A percentile compares a stretch with the other conserved stretches of the same genome.
Evolutionary conservation across 495 filamentous ascomycete genomes (phyloP).

Genomic region (Articulospora tetracladia): DNA sequence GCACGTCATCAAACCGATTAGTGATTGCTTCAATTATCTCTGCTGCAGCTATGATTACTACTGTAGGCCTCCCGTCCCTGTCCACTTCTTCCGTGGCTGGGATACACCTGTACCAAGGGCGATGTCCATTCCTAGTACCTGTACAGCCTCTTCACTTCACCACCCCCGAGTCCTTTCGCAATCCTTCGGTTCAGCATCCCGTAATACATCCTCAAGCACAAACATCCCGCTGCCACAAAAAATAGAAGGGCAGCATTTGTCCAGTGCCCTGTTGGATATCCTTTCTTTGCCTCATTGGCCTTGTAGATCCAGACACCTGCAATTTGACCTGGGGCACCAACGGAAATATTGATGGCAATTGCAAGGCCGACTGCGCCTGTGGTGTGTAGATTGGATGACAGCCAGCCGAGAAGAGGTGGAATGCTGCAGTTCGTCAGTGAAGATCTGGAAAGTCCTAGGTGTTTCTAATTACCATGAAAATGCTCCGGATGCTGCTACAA

Average conservation of each 20-base stretch:
- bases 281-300: conserved; percentile 49
- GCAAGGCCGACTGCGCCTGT: conserved; percentile 63
- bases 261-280: conserved; percentile 67
- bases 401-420: conserved; percentile 65
- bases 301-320: conserved; percentile 73
- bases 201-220: conserved; percentile 38
- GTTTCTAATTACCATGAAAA: conserved; percentile 32
- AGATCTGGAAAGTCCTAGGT: conserved; percentile 20
- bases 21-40: too few species aligned
- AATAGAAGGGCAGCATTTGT: conserved; percentile 42
- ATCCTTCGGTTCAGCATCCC: conserved; percentile 35
- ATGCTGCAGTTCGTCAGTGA: conserved; percentile 31
- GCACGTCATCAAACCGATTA: background rate
- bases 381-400: conserved; percentile 62
- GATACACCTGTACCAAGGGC: background rate
- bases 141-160: conserved; percentile 26
- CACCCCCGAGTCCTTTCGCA: conserved; percentile 16
- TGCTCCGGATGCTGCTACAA: conserved; percentile 58
- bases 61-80: too few species aligned
- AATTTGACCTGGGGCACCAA: conserved; percentile 66
- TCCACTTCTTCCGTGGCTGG: background rate
- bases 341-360: conserved; percentile 63
- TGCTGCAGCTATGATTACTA: background rate
- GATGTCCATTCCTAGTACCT: conserved; percentile 6
- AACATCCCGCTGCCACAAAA: conserved; percentile 35